phyloP scores from a whole-genome alignment of 331 rosid genomes.

The Telfairia occidentalis region DNA sequence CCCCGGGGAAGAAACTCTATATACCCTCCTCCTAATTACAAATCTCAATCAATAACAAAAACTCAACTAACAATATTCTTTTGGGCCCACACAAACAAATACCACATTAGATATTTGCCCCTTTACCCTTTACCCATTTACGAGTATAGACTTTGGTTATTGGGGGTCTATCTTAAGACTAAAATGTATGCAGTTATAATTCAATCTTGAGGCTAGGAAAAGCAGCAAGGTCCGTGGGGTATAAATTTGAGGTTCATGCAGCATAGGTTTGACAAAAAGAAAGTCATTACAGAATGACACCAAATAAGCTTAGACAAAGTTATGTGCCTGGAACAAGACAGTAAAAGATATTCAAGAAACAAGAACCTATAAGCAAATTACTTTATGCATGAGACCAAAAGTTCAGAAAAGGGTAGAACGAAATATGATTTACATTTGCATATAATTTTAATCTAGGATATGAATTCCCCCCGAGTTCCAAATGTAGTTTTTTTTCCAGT shows the following conservation, averaged over 20 bases:
- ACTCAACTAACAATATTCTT: no score
- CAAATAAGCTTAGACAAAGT: not conserved
- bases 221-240: not conserved
- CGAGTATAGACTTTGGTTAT: no score
- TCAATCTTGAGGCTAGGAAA: not conserved
- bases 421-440: not conserved
- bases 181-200: not conserved
- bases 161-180: no score
- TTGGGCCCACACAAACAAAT: no score
- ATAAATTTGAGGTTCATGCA: not conserved
- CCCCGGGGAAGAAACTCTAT: no score
- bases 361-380: not conserved
- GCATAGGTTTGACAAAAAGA: not conserved
- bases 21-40: no score
- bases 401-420: not conserved
- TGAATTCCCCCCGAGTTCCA: not conserved
- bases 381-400: not conserved
- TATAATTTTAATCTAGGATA: not conserved
- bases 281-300: not conserved
- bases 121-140: no score
- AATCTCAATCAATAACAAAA: no score
- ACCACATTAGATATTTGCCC: no score
- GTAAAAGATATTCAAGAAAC: not conserved
- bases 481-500: not conserved
- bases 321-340: not conserved